These are phyloP conservation scores for Cladophialophora psammophila DNA, from an alignment of 2,329 filamentous ascomycete genomes.

Conservation along the genomic window DNA sequence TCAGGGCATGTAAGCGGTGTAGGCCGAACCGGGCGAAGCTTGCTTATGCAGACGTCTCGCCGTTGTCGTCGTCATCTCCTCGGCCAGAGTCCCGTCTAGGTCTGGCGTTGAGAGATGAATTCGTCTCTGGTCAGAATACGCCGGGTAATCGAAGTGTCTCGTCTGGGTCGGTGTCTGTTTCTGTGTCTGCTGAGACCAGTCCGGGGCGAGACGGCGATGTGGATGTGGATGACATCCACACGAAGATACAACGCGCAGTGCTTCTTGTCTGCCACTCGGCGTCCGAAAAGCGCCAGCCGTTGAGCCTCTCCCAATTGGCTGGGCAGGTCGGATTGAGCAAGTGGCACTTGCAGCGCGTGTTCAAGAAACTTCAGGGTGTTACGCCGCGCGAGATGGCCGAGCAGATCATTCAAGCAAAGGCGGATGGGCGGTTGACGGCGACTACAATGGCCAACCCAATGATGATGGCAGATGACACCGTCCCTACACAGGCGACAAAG, in stretches of 20 bases:
- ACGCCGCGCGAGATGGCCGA: conserved; percentile 54
- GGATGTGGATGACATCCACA: conserved; percentile 18
- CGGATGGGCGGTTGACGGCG: background rate
- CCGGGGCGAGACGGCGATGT: background rate
- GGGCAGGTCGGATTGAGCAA: conserved; percentile 57
- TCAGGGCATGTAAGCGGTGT: conserved; percentile 64
- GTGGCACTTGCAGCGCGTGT: conserved; percentile 63
- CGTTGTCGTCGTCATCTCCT: background rate
- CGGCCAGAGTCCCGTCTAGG: background rate
- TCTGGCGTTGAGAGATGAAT: background rate
- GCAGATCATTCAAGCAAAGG: background rate
- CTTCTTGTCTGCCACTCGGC: conserved; percentile 16
- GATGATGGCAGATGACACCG: no score
- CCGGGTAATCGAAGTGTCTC: background rate
- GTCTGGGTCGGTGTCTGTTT: background rate
- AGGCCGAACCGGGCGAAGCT: conserved; percentile 49
- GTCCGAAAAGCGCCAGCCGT: conserved; percentile 40
- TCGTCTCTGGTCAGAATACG: background rate
- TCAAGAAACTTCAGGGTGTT: conserved; percentile 60
- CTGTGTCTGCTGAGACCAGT: background rate
- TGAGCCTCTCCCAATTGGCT: conserved; percentile 55
- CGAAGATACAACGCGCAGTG: conserved; percentile 22
- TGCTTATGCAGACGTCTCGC: conserved; percentile 18
- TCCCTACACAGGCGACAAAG: background rate
- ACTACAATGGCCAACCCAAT: background rate